A percentile compares a stretch with the other conserved stretches of the same genome.
Evolutionary conservation across 192 early-diverging fungal species (phyloP).

Genomic region (Umbelopsis ramanniana): DNA sequence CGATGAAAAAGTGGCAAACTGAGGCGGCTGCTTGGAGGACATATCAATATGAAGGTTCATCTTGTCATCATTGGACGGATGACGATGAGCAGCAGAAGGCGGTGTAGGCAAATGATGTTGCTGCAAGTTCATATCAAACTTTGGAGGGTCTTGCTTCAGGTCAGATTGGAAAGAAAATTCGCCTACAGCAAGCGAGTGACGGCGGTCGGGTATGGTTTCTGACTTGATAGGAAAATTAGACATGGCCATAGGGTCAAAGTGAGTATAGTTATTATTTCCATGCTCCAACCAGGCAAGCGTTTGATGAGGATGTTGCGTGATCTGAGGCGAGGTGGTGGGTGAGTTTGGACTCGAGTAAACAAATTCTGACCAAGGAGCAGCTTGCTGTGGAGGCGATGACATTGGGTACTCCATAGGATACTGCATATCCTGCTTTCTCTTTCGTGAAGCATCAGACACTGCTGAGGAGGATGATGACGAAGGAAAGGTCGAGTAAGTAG

Average conservation of each 20-base stretch:
- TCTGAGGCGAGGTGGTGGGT: slow-evolving; percentile 23
- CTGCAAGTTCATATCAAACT: slow-evolving; percentile 28
- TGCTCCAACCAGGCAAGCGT: slow-evolving; percentile 17
- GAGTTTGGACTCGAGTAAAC: slow-evolving; percentile 34
- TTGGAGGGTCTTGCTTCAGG: slow-evolving; percentile 16
- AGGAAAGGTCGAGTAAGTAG: slow-evolving; percentile 18
- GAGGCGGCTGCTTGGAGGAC: slow-evolving; percentile 15
- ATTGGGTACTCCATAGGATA: slow-evolving; percentile 17
- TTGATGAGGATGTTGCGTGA: background rate
- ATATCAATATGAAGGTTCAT: slow-evolving; percentile 9
- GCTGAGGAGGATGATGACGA: background rate
- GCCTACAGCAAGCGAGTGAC: slow-evolving; percentile 42
- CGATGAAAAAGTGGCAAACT: slow-evolving; percentile 5
- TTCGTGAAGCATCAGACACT: slow-evolving; percentile 14
- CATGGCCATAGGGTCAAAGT: slow-evolving; percentile 11
- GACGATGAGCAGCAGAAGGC: slow-evolving; percentile 16
- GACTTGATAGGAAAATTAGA: slow-evolving; percentile 14
- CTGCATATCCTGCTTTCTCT: slow-evolving; percentile 30
- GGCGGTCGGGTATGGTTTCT: slow-evolving; percentile 23
- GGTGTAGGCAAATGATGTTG: slow-evolving; percentile 38
- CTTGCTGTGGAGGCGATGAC: slow-evolving; percentile 1
- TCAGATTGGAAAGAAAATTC: slow-evolving; percentile 32
- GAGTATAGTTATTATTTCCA: slow-evolving; percentile 14
- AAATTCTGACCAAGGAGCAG: slow-evolving; percentile 33
- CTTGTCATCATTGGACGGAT: background rate